Evolutionary conservation across 345 rosid species (phyloP).

Genomic region (Adansonia digitata): DNA sequence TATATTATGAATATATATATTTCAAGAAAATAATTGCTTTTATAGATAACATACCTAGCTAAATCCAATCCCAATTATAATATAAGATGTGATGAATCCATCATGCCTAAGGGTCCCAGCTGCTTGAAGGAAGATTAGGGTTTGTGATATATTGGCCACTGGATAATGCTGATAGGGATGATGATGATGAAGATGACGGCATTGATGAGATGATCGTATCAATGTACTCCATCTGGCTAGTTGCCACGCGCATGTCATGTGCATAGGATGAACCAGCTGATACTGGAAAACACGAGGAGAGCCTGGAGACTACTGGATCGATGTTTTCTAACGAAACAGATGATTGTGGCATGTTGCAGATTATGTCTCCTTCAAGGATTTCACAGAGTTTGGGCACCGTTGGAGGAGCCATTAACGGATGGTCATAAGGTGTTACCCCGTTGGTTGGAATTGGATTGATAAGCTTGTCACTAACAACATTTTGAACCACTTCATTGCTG

Average conservation of each 20-base stretch:
- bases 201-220: constrained; percentile 55
- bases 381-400: constrained; percentile 52
- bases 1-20: constrained; percentile 21
- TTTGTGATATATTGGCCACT: constrained; percentile 42
- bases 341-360: constrained; percentile 22
- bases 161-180: constrained; percentile 36
- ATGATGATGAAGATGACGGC: constrained; percentile 34
- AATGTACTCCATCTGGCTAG: constrained; percentile 43
- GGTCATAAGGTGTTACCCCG: constrained; percentile 23
- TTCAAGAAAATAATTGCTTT: constrained; percentile 27
- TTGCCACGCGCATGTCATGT: constrained; percentile 25
- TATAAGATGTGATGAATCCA: not conserved
- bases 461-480: constrained; percentile 14
- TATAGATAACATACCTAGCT: constrained; percentile 4
- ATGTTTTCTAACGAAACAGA: constrained; percentile 20
- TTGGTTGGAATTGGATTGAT: constrained; percentile 27
- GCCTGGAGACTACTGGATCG: constrained; percentile 23
- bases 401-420: constrained; percentile 12
- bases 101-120: constrained; percentile 49
- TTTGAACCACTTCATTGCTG: constrained; percentile 5
- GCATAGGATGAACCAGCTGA: constrained; percentile 21
- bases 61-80: not conserved
- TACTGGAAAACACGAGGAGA: constrained; percentile 24
- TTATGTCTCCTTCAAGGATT: constrained; percentile 42
- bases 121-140: constrained; percentile 45